phyloP scores from a whole-genome alignment of 306 rosid genomes.

The Quercus rubra region DNA sequence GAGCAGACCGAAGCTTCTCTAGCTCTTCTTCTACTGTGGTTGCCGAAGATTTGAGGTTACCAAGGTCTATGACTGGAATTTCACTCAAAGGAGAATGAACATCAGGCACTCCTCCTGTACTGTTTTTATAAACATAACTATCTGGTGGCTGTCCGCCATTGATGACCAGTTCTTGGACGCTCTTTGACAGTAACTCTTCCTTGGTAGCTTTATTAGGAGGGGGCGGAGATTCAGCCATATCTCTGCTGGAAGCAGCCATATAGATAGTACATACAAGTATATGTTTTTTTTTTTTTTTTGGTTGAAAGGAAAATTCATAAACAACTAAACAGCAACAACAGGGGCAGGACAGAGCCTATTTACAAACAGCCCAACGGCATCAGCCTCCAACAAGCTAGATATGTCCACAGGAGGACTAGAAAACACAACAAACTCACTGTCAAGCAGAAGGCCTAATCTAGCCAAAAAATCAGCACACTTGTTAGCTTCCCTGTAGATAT shows the following conservation, averaged over 20 bases:
- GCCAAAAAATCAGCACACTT: too few species aligned
- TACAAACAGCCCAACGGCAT: too few species aligned
- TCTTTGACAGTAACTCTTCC: not conserved
- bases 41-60: constrained; percentile 16
- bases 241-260: not conserved
- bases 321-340: too few species aligned
- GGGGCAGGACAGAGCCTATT: too few species aligned
- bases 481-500: too few species aligned
- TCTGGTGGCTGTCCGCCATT: constrained; percentile 26
- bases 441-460: too few species aligned
- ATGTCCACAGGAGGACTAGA: too few species aligned
- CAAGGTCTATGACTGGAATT: constrained; percentile 38
- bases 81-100: not conserved
- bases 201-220: not conserved
- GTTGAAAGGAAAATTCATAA: too few species aligned
- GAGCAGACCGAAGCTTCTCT: constrained; percentile 28
- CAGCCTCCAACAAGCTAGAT: too few species aligned
- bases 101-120: constrained; percentile 18
- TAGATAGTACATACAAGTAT: too few species aligned
- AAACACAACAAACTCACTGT: too few species aligned
- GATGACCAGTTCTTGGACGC: constrained; percentile 36
- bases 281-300: too few species aligned
- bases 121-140: constrained; percentile 23
- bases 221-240: constrained; percentile 22
- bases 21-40: constrained; percentile 11